Conservation (phyloP, 148 eudicot species). For the Rhododendron ferrugineum region DNA sequence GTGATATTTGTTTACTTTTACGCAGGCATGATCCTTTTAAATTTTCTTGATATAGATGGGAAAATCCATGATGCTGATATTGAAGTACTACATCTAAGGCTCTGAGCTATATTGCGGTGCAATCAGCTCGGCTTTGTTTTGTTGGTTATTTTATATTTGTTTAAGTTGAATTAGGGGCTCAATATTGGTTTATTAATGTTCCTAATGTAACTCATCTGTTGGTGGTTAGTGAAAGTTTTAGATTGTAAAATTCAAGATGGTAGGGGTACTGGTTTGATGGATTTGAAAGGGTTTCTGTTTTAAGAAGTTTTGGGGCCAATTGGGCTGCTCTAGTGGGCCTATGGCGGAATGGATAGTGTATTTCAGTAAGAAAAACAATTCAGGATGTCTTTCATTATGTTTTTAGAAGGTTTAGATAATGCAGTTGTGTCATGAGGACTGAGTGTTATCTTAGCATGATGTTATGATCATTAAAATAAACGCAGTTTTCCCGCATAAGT, state of each 20-base stretch:
- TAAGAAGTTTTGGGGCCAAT: background rate
- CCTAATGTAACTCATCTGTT: background rate
- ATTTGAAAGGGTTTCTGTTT: background rate
- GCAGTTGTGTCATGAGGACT: background rate
- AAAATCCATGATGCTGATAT: background rate
- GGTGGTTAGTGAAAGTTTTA: background rate
- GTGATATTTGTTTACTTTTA: background rate
- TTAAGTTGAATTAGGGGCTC: background rate
- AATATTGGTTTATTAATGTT: background rate
- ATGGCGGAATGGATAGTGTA: background rate
- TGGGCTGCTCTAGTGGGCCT: background rate
- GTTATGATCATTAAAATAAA: background rate
- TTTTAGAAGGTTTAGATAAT: background rate
- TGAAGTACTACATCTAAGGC: background rate
- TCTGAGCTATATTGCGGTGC: background rate
- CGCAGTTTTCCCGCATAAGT: background rate
- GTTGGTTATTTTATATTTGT: background rate
- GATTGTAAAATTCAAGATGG: background rate
- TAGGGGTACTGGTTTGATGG: background rate
- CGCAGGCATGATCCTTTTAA: background rate
- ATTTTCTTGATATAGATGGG: background rate
- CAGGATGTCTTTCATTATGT: background rate
- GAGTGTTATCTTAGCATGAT: background rate
- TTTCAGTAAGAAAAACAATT: background rate
- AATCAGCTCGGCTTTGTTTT: background rate